Base-by-base conservation (phyloP, 1,284 basidiomycete species). In the Cryptococcus hybrid region DNA sequence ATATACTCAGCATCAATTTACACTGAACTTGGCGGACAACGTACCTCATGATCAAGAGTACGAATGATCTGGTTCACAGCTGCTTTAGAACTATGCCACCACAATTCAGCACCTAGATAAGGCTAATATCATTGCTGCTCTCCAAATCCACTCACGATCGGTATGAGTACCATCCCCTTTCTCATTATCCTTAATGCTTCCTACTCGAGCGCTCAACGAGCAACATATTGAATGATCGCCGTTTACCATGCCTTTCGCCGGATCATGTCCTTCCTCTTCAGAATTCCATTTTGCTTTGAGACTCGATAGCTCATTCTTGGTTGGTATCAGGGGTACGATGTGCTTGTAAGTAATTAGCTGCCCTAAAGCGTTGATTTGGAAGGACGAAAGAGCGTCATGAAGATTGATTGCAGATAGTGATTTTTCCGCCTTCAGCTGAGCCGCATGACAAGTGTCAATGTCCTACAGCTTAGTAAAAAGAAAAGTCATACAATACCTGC, bases 51-150 rank as follows among this genome's bases (percentile, higher is more conserved):
- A 68, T 88, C 84, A 59, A 88, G 84, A 2, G 85, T 87, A 58
- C 84, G 84, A 67, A 88, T 79, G 50, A 86, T 80, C 71, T 89
- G 87, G 69, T 89, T 88, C 57, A 89, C 80, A 46, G 88, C 87
- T 0, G 87, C 84, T 71, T 89, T 89, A 55, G 86, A 87, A 1
- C 75, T 77, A 12, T 37, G 8, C 7, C n/a, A 11, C 50, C 48
- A 55, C 47, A 44, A 34, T 7, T 30, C 6, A 7, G 7, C 18
- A 18, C 18, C 18, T 18, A 18, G 18, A 18, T 2, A 44, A n/a
- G n/a, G 53, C 7, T 35, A 38, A 15, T 12, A 11, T 12, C 11
- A 18, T 15, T 40, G 38, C 34, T 30, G 38, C 12, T 40, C 52
- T 5, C 49, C 7, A 53, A 18, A 11, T 18, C 34, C 11, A 71